Conservation (phyloP, 2,329 filamentous ascomycete genomes). For the Scytalidium sp. region DNA sequence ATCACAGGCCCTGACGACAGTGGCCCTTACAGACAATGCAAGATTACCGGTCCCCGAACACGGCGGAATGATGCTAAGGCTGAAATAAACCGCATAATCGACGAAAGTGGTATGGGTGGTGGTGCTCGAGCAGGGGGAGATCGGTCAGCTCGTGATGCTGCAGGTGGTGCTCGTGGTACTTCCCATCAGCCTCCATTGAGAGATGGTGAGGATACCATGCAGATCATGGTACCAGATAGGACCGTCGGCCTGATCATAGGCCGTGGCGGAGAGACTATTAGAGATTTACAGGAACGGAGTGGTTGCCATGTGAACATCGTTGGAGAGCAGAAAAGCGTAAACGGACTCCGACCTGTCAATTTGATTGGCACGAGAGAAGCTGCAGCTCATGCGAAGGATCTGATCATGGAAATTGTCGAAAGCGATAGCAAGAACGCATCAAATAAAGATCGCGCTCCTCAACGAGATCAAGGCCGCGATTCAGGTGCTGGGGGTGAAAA, state of each 20-base stretch:
- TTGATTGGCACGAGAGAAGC: slow-evolving; percentile 77
- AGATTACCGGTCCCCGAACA: slow-evolving; percentile 72
- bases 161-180: slow-evolving; percentile 20
- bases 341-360: slow-evolving; percentile 85
- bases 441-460: slow-evolving; percentile 28
- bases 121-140: slow-evolving; percentile 42
- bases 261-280: slow-evolving; percentile 89
- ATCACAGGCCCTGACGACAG: slow-evolving; percentile 70
- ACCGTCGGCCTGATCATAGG: slow-evolving; percentile 92
- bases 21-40: slow-evolving; percentile 76
- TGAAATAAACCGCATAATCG: slow-evolving; percentile 84
- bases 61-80: slow-evolving; percentile 75
- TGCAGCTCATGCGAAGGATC: slow-evolving; percentile 74
- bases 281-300: slow-evolving; percentile 85
- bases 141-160: slow-evolving; percentile 31
- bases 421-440: slow-evolving; percentile 66
- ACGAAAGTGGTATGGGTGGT: slow-evolving; percentile 69
- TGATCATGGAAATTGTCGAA: slow-evolving; percentile 92
- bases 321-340: slow-evolving; percentile 87
- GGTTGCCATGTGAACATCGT: slow-evolving; percentile 97
- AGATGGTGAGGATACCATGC: slow-evolving; percentile 80
- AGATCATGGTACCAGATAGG: slow-evolving; percentile 93
- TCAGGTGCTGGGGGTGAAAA: slow-evolving; percentile 54
- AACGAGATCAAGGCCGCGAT: slow-evolving; percentile 44
- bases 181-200: slow-evolving; percentile 51